Evolutionary conservation across 352 stramenopile species (phyloP).

Genomic region (Phytophthora pinifolia): DNA sequence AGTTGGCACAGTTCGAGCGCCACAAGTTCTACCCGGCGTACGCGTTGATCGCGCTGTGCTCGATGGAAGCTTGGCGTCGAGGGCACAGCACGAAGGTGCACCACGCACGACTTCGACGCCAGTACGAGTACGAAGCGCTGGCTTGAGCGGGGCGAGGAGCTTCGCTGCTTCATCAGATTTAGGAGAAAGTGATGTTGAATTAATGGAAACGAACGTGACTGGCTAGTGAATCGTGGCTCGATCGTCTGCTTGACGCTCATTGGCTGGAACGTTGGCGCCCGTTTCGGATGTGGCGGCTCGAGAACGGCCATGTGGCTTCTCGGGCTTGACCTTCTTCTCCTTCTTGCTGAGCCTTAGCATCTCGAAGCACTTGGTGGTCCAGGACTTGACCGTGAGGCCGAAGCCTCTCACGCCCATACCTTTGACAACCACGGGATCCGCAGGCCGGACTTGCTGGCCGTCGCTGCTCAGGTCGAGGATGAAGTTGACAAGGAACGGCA

Average conservation of each 20-base stretch:
- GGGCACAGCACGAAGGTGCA: constrained; percentile 68
- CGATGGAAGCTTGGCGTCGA: constrained; percentile 79
- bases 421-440: constrained; percentile 52
- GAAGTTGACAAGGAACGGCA: constrained; percentile 58
- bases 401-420: constrained; percentile 48
- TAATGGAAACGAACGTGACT: constrained; percentile 1
- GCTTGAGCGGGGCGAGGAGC: too few relatives aligned
- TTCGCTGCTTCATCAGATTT: not conserved
- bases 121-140: constrained; percentile 64
- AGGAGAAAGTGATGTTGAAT: constrained; percentile 6
- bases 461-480: constrained; percentile 36
- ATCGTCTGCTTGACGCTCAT: constrained; percentile 3
- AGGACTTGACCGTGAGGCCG: constrained; percentile 21
- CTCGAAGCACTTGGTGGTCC: constrained; percentile 28
- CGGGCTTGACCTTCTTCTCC: constrained; percentile 20
- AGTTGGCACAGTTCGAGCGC: constrained; percentile 57
- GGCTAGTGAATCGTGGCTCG: constrained; percentile 28
- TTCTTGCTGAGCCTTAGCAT: constrained; percentile 30
- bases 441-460: constrained; percentile 27
- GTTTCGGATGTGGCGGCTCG: constrained; percentile 17
- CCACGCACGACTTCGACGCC: constrained; percentile 46
- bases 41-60: constrained; percentile 58
- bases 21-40: constrained; percentile 81
- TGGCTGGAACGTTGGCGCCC: not conserved
- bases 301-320: constrained; percentile 3